Evolutionary conservation across 2,329 filamentous ascomycete genomes (phyloP).

Genomic region (Arthrinium phaeospermum): DNA sequence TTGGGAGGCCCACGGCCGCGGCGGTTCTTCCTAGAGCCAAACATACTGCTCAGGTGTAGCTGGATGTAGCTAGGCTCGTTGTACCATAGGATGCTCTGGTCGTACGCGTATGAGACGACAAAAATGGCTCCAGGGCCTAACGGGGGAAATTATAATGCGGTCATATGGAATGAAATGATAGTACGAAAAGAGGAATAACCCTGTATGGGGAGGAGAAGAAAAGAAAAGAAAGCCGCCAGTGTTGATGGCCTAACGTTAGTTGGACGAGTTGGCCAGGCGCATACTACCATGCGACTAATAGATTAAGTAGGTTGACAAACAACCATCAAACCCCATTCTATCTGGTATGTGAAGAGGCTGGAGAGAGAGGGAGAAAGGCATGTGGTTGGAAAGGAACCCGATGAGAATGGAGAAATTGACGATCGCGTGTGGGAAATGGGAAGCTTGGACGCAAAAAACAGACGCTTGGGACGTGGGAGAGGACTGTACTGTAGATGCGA

Average conservation of each 20-base stretch:
- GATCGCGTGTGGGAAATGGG: slow-evolving; percentile 1
- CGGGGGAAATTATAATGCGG: not conserved
- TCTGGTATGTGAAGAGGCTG: not conserved
- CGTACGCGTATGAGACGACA: slow-evolving; percentile 11
- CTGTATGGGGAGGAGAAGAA: not conserved
- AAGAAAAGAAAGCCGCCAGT: not conserved
- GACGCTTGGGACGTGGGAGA: not conserved
- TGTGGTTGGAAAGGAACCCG: not conserved
- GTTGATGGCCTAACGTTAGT: not conserved
- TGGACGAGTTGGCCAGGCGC: not conserved
- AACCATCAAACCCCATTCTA: not conserved
- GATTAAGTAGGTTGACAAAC: not conserved
- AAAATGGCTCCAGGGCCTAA: not conserved
- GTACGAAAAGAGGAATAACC: not conserved
- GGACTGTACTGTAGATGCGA: not conserved
- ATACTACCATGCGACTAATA: not conserved
- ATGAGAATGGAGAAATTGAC: slow-evolving; percentile 5
- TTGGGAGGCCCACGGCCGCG: slow-evolving; percentile 42
- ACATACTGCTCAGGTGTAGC: slow-evolving; percentile 45
- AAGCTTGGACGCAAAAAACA: slow-evolving; percentile 6
- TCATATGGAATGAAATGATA: slow-evolving; percentile 13
- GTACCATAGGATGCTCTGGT: not conserved
- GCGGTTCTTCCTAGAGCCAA: slow-evolving; percentile 56
- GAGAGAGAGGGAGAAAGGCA: not conserved
- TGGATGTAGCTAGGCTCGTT: slow-evolving; percentile 2